Evolutionary conservation across 1,139 yeast species (phyloP), one percentile per base, ranked within the genome.

Genomic region (Candida sanyaensis): DNA sequence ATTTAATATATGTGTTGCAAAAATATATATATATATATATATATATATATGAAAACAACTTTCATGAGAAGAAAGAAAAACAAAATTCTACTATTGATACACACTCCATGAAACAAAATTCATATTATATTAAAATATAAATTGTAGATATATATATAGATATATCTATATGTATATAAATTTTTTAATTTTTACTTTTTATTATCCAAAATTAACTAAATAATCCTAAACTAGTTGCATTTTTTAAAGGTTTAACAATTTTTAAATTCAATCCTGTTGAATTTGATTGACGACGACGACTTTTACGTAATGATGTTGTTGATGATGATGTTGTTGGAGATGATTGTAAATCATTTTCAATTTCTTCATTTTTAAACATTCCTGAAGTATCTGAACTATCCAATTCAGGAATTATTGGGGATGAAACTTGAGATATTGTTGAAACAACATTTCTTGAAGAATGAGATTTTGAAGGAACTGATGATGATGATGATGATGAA

Each of bases 171-270:
- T 24, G 12, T 6, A 26, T 26, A 37, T n/a, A n/a, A n/a, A n/a
- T n/a, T n/a, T n/a, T n/a, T n/a, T n/a, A 11, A 37, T 28, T 12
- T 24, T 37, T 26, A 12, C 5, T 33, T 12, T 21, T 32, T 32
- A 32, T 8, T 44, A 3, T 17, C 21, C 21, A 17, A 17, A 17
- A 17, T 3, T 17, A 33, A 10, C 39, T 43, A 28, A 46, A 46
- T 11, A 46, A 30, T 5, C 41, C 42, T 21, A 37, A 41, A 2
- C 37, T 27, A 26, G 86, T 86, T 1, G 88, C 88, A 12, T 40
- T 32, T 44, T 87, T 70, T 50, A 85, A 61, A 1, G 93, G 92
- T 62, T 83, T 84, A 37, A 86, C 83, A 23, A 86, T 85, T 50
- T 83, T 68, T 49, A 81, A 63, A 59, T 80, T 80, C 47, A 82